Percentiles rank a stretch among this genome's conserved stretches.
Evolutionary conservation across 2,329 filamentous ascomycete species (phyloP).

Genomic region (Neofusicoccum ribis): DNA sequence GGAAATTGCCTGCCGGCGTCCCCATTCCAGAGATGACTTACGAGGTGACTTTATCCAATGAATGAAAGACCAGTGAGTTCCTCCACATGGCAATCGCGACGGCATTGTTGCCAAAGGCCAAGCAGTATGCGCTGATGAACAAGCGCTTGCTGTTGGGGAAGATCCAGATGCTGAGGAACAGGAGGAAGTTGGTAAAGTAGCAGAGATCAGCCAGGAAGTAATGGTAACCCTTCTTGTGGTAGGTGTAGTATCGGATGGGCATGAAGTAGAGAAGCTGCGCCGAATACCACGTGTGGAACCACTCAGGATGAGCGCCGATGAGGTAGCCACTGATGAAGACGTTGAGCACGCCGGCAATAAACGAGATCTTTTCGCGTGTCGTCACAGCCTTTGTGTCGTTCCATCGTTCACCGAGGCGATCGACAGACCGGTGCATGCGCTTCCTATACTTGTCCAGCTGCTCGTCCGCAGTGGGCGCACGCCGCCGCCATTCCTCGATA

Average conservation of each 20-base stretch:
- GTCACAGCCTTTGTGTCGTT: slow-evolving; percentile 88
- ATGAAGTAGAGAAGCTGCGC: slow-evolving; percentile 89
- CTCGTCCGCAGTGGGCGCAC: slow-evolving; percentile 84
- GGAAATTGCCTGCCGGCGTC: background rate
- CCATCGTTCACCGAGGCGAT: slow-evolving; percentile 81
- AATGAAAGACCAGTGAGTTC: slow-evolving; percentile 97
- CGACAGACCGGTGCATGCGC: slow-evolving; percentile 85
- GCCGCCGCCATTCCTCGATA: slow-evolving; percentile 87
- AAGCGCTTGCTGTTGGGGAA: slow-evolving; percentile 89
- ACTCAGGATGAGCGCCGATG: slow-evolving; percentile 79
- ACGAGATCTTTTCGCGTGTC: slow-evolving; percentile 87
- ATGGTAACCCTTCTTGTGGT: slow-evolving; percentile 88
- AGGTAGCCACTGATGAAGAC: slow-evolving; percentile 96
- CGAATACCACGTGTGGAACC: slow-evolving; percentile 93
- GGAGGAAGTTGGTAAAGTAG: slow-evolving; percentile 93
- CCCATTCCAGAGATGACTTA: slow-evolving; percentile 35
- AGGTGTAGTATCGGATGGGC: slow-evolving; percentile 91
- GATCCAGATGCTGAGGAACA: slow-evolving; percentile 80
- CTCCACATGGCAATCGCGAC: slow-evolving; percentile 99
- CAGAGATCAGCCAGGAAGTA: slow-evolving; percentile 89
- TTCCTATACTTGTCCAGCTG: slow-evolving; percentile 87
- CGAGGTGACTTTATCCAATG: slow-evolving; percentile 95
- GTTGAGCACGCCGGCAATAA: slow-evolving; percentile 94
- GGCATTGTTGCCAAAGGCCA: slow-evolving; percentile 95
- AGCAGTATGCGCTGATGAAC: slow-evolving; percentile 87